Evolutionary conservation across 2,329 filamentous ascomycete species (phyloP).

Genomic region (Penicillium sp.): DNA sequence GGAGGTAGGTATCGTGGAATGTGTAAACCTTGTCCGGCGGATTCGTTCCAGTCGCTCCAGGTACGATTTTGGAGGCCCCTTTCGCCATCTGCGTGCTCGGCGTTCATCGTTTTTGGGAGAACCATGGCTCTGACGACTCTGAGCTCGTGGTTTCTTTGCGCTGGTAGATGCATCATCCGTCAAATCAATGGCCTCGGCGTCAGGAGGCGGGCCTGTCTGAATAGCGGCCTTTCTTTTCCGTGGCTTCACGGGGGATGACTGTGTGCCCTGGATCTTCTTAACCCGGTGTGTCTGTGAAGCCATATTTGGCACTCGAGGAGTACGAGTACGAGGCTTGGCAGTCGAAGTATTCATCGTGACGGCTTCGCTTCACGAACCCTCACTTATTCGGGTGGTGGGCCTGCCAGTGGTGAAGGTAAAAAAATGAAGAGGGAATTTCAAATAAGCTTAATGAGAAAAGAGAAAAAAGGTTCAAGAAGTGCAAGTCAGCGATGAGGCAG

Average conservation of each 20-base stretch:
- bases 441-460: neutral
- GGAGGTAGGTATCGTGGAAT: neutral
- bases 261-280: neutral
- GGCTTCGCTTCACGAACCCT: neutral
- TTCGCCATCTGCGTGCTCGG: constrained; percentile 41
- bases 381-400: neutral
- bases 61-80: constrained; percentile 47
- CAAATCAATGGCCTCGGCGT: neutral
- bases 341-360: neutral
- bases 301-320: neutral
- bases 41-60: constrained; percentile 50
- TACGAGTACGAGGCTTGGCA: neutral
- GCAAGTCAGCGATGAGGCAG: neutral
- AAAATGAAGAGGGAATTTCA: neutral
- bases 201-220: neutral
- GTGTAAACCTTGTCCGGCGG: constrained; percentile 36
- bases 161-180: neutral
- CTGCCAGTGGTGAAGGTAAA: neutral
- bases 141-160: neutral
- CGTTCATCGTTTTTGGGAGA: constrained; percentile 30
- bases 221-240: neutral
- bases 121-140: constrained; percentile 3
- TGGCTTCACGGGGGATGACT: neutral
- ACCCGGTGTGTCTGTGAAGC: neutral
- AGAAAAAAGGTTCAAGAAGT: neutral